Evolutionary conservation across 495 filamentous ascomycete genomes (phyloP).

Genomic region (Tuber borchii): DNA sequence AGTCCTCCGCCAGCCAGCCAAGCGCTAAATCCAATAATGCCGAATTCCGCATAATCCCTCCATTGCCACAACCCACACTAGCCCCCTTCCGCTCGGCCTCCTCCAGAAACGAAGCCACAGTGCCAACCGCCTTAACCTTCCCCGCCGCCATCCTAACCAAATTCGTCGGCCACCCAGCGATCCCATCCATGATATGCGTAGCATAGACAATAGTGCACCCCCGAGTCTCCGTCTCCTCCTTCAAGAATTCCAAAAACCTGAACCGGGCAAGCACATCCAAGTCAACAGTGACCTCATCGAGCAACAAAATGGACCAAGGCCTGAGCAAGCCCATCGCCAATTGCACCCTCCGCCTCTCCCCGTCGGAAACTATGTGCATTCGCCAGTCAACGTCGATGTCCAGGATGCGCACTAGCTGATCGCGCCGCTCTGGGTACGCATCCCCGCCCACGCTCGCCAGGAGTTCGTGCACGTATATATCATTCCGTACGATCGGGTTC

Average conservation of each 20-base stretch:
- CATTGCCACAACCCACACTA: slow-evolving; percentile 31
- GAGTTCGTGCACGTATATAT: slow-evolving; percentile 84
- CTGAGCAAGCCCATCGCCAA: slow-evolving; percentile 89
- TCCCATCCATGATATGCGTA: slow-evolving; percentile 91
- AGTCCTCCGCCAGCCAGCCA: slow-evolving; percentile 76
- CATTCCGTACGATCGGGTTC: slow-evolving; percentile 91
- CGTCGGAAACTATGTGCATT: slow-evolving; percentile 90
- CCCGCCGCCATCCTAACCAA: slow-evolving; percentile 91
- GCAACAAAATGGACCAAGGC: slow-evolving; percentile 83
- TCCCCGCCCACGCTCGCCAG: slow-evolving; percentile 81
- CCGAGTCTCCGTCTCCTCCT: slow-evolving; percentile 73
- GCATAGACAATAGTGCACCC: slow-evolving; percentile 92
- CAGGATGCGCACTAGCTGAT: slow-evolving; percentile 78
- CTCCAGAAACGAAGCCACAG: slow-evolving; percentile 75
- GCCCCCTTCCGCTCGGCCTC: slow-evolving; percentile 52
- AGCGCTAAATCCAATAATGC: slow-evolving; percentile 62
- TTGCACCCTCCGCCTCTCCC: slow-evolving; percentile 85
- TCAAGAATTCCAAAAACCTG: slow-evolving; percentile 81
- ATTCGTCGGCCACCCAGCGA: slow-evolving; percentile 89
- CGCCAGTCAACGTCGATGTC: slow-evolving; percentile 89
- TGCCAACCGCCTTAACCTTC: slow-evolving; percentile 79
- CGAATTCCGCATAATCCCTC: slow-evolving; percentile 29
- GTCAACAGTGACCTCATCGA: slow-evolving; percentile 98
- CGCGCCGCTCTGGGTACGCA: slow-evolving; percentile 67
- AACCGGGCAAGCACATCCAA: slow-evolving; percentile 75